phyloP scores from a whole-genome alignment of 441 rosid species.

The Populus hybrid region DNA sequence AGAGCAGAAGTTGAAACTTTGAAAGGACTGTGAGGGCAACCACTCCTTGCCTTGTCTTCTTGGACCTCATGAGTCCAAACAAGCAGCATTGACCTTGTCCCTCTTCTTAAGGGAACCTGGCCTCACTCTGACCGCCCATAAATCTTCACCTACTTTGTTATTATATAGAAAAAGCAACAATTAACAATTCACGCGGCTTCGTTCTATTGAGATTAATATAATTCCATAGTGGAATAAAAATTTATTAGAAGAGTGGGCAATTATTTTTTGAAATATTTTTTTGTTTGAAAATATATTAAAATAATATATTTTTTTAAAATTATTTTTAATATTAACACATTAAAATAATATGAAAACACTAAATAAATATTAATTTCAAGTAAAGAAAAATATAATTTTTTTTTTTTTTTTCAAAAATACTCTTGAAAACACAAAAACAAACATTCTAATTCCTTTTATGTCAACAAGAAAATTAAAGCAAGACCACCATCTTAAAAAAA shows the following conservation, averaged over 20 bases:
- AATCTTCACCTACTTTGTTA: neutral
- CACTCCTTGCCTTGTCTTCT: neutral
- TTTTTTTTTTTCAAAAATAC: too few species aligned
- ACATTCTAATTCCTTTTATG: neutral
- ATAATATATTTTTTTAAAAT: too few species aligned
- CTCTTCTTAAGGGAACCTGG: neutral
- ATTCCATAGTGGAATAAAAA: neutral
- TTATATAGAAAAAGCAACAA: neutral
- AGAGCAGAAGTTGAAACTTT: constrained; percentile 11
- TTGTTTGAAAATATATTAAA: too few species aligned
- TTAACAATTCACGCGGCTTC: neutral
- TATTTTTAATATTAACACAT: too few species aligned
- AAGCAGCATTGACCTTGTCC: constrained; percentile 14
- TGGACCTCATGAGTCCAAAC: neutral
- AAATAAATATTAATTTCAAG: too few species aligned
- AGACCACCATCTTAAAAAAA: neutral
- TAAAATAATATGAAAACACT: too few species aligned
- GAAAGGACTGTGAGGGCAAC: constrained; percentile 8
- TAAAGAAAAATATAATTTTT: too few species aligned
- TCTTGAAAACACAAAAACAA: too few species aligned
- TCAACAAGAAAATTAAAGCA: neutral
- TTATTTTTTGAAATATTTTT: too few species aligned
- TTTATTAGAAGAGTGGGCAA: too few species aligned
- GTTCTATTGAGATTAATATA: neutral
- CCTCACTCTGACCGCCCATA: neutral